A percentile compares a stretch with the other conserved stretches of the same genome.
Evolutionary conservation across 2,329 filamentous ascomycete genomes (phyloP).

Genomic region (Emericellopsis cladophorae): DNA sequence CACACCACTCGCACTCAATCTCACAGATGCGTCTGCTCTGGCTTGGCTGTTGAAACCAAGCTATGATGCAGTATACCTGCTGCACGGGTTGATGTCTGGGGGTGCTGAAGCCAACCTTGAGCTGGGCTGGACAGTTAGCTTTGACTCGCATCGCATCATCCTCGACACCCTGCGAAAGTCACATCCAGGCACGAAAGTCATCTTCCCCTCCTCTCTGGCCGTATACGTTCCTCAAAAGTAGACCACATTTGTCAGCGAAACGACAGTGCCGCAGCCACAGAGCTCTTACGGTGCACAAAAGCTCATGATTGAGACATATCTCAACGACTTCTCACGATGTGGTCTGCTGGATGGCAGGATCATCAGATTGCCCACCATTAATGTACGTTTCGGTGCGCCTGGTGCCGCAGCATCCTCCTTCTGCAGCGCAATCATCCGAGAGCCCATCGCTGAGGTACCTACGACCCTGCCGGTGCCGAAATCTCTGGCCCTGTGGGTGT

Average conservation of each 20-base stretch:
- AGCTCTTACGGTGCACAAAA: slow-evolving; percentile 46
- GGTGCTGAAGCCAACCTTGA: slow-evolving; percentile 47
- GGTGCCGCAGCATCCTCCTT: slow-evolving; percentile 41
- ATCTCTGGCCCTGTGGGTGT: slow-evolving; percentile 35
- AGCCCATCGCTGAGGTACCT: slow-evolving; percentile 32
- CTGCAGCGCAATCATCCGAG: slow-evolving; percentile 48
- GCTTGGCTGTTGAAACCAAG: slow-evolving; percentile 12
- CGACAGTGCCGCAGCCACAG: slow-evolving; percentile 36
- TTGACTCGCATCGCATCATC: slow-evolving; percentile 40
- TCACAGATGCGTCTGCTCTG: slow-evolving; percentile 18
- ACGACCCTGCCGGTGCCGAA: slow-evolving; percentile 31
- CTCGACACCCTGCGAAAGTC: slow-evolving; percentile 29
- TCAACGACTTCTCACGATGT: slow-evolving; percentile 21
- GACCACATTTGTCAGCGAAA: slow-evolving; percentile 25
- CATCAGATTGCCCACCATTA: slow-evolving; percentile 45
- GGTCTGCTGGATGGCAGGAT: slow-evolving; percentile 42
- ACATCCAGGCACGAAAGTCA: slow-evolving; percentile 20
- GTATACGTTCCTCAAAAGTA: slow-evolving; percentile 37
- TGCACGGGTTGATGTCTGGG: slow-evolving; percentile 53
- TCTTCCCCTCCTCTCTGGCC: slow-evolving; percentile 47
- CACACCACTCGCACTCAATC: slow-evolving; percentile 17
- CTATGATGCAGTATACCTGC: slow-evolving; percentile 38
- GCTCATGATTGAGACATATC: slow-evolving; percentile 36
- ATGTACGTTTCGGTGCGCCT: slow-evolving; percentile 43
- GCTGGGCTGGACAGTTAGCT: slow-evolving; percentile 41